Base-by-base conservation (phyloP, 2,329 filamentous ascomycete species). In the Hypoxylon sp. region DNA sequence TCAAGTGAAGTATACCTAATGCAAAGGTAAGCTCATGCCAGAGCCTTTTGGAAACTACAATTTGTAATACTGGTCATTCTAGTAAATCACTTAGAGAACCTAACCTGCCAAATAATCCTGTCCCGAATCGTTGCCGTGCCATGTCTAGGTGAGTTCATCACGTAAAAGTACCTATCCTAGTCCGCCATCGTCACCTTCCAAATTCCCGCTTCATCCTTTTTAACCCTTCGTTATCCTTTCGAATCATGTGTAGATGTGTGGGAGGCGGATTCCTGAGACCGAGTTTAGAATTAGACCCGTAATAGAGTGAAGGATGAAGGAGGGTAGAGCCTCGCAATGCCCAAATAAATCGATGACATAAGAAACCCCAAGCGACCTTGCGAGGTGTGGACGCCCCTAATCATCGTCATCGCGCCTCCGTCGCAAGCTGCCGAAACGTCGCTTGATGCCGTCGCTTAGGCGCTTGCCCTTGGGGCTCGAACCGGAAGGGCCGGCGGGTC, bases 351-450 rank as follows among this genome's bases (percentile, higher is more conserved):
- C 37, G n/a, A 8, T 7, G 37, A 42, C 6, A 17, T 42, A 42
- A 42, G 37, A 42, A 20, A 42, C 17, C 2, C 6, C n/a, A 20
- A 10, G 8, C 4, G 13, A 25, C 20, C 20, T 27, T 27, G 6
- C 20, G 25, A 27, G 3, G 25, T 27, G 25, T 2, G 25, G 25
- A 3, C 25, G 25, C 25, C 25, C 25, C 3, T 27, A 27, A 27
- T 27, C 30, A 11, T 67, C 54, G n/a, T 74, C 69, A 14, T 81
- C 40, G 17, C 40, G 84, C 78, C 82, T 85, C 59, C 81, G 80
- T 50, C 85, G 81, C 58, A 89, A 74, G 72, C 85, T 87, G 27
- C 86, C 86, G 58, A 89, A 82, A 14, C 86, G 82, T 46, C 82
- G 80, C 80, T 85, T 88, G 46, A 90, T 72, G 1, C 85, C 86